These are phyloP conservation scores for Metschnikowia bowlesiae DNA, from an alignment of 805 yeast genomes.

Conservation along the genomic window DNA sequence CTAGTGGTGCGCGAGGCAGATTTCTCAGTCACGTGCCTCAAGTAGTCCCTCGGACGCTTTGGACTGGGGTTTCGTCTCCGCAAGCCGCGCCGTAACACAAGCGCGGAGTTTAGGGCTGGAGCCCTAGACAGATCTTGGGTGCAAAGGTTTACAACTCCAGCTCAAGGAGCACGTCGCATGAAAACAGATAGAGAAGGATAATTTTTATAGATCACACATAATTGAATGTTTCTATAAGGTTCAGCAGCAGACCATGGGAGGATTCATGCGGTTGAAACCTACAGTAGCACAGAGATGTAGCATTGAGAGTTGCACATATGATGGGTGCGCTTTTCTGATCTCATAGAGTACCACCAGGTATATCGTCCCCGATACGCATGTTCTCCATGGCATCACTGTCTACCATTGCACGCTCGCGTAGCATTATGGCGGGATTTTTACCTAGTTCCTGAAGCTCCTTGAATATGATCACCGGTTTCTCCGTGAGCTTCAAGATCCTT, in stretches of 20 bases:
- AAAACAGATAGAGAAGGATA: neutral
- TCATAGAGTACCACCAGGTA: conserved; percentile 41
- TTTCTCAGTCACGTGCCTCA: conserved; percentile 12
- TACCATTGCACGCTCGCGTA: conserved; percentile 63
- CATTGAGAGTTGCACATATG: neutral
- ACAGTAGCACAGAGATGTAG: neutral
- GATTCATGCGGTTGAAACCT: neutral
- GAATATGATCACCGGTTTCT: conserved; percentile 81
- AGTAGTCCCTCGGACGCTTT: neutral
- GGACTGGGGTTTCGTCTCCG: neutral
- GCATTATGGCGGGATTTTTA: conserved; percentile 86
- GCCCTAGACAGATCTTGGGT: conserved; percentile 11
- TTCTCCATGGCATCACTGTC: conserved; percentile 27
- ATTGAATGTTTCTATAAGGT: neutral
- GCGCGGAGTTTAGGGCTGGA: conserved; percentile 15
- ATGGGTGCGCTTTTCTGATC: neutral
- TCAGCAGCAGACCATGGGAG: neutral
- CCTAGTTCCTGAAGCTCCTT: conserved; percentile 84
- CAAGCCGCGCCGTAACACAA: neutral
- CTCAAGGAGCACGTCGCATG: neutral
- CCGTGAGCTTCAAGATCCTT: conserved; percentile 74
- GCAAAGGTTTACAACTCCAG: neutral
- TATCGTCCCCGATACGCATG: conserved; percentile 38
- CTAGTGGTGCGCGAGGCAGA: conserved; percentile 11
- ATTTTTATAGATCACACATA: neutral